These are phyloP conservation scores for Barbarea vulgaris DNA, from an alignment of 345 rosid species.

Conservation along the genomic window DNA sequence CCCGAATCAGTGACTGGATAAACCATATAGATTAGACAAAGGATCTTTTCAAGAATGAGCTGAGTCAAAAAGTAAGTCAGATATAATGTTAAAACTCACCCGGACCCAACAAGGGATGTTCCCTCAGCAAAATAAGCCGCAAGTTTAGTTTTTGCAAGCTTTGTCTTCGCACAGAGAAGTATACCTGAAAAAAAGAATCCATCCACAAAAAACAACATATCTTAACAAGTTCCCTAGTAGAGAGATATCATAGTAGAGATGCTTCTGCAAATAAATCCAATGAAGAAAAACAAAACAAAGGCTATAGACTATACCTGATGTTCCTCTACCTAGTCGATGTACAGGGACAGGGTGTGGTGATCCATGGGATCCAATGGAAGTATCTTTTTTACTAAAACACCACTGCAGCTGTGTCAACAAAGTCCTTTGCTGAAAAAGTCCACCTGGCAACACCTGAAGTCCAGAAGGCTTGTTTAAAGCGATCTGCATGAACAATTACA, in stretches of 20 bases:
- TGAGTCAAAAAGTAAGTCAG: background rate
- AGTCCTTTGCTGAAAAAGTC: slow-evolving; percentile 90
- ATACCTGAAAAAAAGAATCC: slow-evolving; percentile 56
- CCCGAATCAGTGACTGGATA: background rate
- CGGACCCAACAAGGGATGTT: slow-evolving; percentile 57
- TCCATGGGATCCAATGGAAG: slow-evolving; percentile 41
- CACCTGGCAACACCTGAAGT: slow-evolving; percentile 91
- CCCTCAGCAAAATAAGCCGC: slow-evolving; percentile 86
- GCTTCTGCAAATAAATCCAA: background rate
- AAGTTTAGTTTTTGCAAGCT: slow-evolving; percentile 70
- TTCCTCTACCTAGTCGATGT: slow-evolving; percentile 93
- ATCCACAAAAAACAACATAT: slow-evolving; percentile 24
- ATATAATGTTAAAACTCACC: slow-evolving; percentile 45
- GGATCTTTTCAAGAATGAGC: background rate
- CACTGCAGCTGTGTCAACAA: slow-evolving; percentile 79
- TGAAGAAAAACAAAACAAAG: background rate
- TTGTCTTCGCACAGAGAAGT: slow-evolving; percentile 91
- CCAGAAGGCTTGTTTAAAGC: slow-evolving; percentile 93
- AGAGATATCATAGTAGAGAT: slow-evolving; percentile 6
- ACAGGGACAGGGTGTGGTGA: slow-evolving; percentile 78
- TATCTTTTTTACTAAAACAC: slow-evolving; percentile 46
- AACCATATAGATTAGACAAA: background rate
- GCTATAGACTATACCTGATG: slow-evolving; percentile 58
- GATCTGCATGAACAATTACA: slow-evolving; percentile 50
- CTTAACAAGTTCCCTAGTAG: background rate